Evolutionary conservation across 2,329 filamentous ascomycete genomes (phyloP).

Genomic region (Talaromyces funiculosus): DNA sequence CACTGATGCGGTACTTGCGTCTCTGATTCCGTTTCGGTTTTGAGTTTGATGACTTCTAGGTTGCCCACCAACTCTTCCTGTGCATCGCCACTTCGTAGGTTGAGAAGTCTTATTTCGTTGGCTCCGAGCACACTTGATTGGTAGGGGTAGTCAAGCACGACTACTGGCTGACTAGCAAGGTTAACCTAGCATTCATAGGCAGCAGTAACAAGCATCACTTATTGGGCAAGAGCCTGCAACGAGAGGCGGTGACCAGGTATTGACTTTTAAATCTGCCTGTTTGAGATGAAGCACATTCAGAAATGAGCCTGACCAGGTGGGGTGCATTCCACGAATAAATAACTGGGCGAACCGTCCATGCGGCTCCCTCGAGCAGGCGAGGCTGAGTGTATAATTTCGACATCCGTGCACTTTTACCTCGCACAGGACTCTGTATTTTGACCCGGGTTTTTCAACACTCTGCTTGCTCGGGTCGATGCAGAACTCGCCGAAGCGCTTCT

Average conservation of each 20-base stretch:
- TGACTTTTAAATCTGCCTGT: neutral
- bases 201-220: neutral
- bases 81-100: neutral
- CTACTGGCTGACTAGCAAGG: neutral
- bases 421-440: neutral
- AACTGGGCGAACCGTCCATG: neutral
- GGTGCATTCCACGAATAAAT: neutral
- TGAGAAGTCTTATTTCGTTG: conserved; percentile 1
- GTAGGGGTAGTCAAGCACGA: neutral
- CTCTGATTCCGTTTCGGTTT: neutral
- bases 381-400: neutral
- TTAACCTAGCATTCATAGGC: neutral
- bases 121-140: neutral
- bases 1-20: neutral
- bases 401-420: neutral
- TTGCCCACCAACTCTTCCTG: conserved; percentile 5
- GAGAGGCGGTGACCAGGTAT: neutral
- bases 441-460: neutral
- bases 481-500: neutral
- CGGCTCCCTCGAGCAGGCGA: neutral
- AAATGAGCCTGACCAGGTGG: neutral
- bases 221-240: neutral
- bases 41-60: neutral
- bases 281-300: neutral
- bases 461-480: neutral